A percentile compares a stretch with the other conserved stretches of the same genome.
These are phyloP conservation scores for Linderniella brevidens DNA, from an alignment of 257 asterid genomes.

Conservation along the genomic window DNA sequence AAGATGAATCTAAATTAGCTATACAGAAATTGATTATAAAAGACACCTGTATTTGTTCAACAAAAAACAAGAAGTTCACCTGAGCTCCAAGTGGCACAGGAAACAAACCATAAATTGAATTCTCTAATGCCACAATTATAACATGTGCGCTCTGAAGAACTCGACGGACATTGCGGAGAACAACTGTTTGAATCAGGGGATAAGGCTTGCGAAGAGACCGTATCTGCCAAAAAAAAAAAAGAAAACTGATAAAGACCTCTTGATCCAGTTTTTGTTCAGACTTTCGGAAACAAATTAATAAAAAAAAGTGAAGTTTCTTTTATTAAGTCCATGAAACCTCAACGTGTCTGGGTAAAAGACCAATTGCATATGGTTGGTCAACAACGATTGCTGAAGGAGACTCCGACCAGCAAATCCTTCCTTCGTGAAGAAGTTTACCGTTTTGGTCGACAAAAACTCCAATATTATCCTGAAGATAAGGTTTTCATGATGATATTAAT, in stretches of 20 bases:
- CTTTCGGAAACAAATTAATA: constrained; percentile 4
- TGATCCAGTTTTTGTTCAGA: constrained; percentile 10
- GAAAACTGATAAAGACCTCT: constrained; percentile 11
- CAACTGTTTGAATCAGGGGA: constrained; percentile 87
- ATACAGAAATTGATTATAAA: no score
- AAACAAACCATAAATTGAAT: constrained; percentile 77
- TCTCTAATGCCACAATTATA: constrained; percentile 63
- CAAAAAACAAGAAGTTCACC: constrained; percentile 31
- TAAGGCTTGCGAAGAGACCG: constrained; percentile 90
- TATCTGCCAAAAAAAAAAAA: constrained; percentile 36
- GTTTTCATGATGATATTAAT: no score
- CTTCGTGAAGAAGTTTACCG: constrained; percentile 95
- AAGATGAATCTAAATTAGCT: no score
- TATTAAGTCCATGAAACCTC: constrained; percentile 40
- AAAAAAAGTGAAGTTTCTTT: background rate
- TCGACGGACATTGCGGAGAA: constrained; percentile 76
- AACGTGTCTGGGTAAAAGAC: constrained; percentile 78
- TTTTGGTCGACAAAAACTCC: constrained; percentile 97
- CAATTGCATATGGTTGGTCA: constrained; percentile 82
- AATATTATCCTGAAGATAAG: constrained; percentile 60
- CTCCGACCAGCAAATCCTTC: constrained; percentile 97
- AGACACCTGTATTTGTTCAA: no score
- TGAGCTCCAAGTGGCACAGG: constrained; percentile 98
- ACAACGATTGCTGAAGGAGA: constrained; percentile 68
- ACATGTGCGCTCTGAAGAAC: constrained; percentile 48